Evolutionary conservation across 179 eudicot species (phyloP).

Genomic region (Amaranthus tricolor): DNA sequence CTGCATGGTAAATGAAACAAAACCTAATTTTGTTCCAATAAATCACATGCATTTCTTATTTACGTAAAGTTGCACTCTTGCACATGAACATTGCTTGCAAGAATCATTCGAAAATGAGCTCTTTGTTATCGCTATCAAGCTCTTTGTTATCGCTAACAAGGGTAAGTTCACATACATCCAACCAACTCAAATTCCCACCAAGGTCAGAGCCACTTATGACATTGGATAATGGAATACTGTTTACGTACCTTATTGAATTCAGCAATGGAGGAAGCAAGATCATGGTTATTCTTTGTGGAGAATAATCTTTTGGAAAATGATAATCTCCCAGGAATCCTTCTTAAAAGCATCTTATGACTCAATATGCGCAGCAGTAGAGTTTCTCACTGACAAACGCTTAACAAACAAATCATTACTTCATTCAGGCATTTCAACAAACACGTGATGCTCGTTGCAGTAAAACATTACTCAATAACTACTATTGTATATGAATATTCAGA

Average conservation of each 20-base stretch:
- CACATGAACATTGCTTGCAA: neutral
- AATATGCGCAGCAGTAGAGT: neutral
- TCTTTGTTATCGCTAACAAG: too few species aligned
- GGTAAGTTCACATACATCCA: neutral
- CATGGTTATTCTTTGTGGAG: slow-evolving; percentile 36
- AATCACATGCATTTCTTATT: too few species aligned
- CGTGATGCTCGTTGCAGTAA: too few species aligned
- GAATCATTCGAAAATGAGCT: neutral
- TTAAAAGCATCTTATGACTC: slow-evolving; percentile 18
- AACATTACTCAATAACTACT: too few species aligned
- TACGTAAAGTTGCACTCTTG: neutral
- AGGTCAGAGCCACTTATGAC: neutral
- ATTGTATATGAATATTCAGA: too few species aligned
- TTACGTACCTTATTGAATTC: slow-evolving; percentile 72
- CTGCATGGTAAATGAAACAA: too few species aligned
- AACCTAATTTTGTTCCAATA: too few species aligned
- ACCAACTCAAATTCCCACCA: neutral
- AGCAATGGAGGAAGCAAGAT: slow-evolving; percentile 47
- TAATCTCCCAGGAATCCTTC: slow-evolving; percentile 13
- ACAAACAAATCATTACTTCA: too few species aligned
- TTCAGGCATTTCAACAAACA: too few species aligned
- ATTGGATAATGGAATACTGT: neutral
- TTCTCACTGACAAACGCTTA: too few species aligned
- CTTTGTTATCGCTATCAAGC: too few species aligned
- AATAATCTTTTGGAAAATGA: slow-evolving; percentile 19